Base-by-base conservation (phyloP, 2,329 filamentous ascomycete genomes). In the Diaporthe sp. region DNA sequence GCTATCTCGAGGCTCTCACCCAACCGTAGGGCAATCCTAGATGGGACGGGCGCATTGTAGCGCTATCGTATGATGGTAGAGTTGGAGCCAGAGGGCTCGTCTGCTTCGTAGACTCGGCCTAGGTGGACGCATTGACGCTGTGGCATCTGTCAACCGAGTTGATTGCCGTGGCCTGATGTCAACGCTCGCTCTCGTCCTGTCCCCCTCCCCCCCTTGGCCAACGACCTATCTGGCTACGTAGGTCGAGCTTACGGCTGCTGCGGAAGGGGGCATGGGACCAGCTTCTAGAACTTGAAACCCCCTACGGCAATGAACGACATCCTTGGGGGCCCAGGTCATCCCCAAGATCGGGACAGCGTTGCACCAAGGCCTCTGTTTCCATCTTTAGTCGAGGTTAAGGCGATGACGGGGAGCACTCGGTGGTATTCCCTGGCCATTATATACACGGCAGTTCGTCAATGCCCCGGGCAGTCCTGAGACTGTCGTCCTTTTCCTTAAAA, bases 111-210 rank as follows among this genome's bases (percentile, higher is more conserved):
- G 65, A 55, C 34, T 55, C 49, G 34, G 22, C 15, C 34, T 70
- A 70, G 34, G 65, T 70, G 65, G 65, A 42, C 65, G 65, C 65
- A 55, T 42, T 70, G 65, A 70, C 65, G n/a, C 39, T 10, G 65
- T 70, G 65, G 22, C 65, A 70, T 53, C 65, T 70, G 65, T 39
- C 65, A 70, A 55, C 65, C 65, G 49, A 70, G 49, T n/a, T 70
- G 65, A 70, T 1, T 70, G 65, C 65, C 65, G 49, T 55, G 22
- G 49, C 65, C 62, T 70, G 46, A 39, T 53, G 22, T 37, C 65
- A 17, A 53, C 46, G 65, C 28, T 37, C 46, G 65, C 28, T 37
- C 65, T 51, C 22, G 46, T 37, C n/a, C n/a, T 51, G 62, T 8
- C 65, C 65, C 65, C 46, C 42, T 42, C 46, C 15, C 19, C 15